These are phyloP conservation scores for Coniochaeta sp. DNA, from an alignment of 2,329 filamentous ascomycete genomes.

Conservation along the genomic window DNA sequence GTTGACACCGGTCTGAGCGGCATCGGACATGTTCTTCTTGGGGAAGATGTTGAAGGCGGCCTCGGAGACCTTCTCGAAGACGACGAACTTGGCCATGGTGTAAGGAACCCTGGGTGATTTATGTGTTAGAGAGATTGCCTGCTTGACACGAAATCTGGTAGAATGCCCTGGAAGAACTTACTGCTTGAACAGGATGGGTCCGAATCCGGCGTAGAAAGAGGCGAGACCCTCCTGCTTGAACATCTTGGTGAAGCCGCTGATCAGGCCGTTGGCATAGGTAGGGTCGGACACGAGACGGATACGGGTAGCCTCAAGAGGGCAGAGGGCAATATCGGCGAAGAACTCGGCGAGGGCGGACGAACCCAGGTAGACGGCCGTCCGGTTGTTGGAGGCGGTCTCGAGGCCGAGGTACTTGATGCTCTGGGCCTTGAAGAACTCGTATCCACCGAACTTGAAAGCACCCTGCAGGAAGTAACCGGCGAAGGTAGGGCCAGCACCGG, in stretches of 20 bases:
- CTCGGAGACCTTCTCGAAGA: conserved; percentile 16
- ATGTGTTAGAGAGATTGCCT: background rate
- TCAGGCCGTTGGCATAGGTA: conserved; percentile 72
- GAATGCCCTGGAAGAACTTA: conserved; percentile 28
- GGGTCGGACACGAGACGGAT: conserved; percentile 89
- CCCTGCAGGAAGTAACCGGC: conserved; percentile 93
- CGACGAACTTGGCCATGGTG: conserved; percentile 17
- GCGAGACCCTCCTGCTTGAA: conserved; percentile 72
- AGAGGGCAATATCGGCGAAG: conserved; percentile 75
- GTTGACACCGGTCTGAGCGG: conserved; percentile 52
- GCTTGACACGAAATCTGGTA: background rate
- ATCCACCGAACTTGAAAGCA: conserved; percentile 89
- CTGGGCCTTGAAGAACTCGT: conserved; percentile 95
- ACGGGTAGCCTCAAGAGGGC: conserved; percentile 87
- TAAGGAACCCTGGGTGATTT: conserved; percentile 14
- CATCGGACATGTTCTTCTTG: conserved; percentile 18
- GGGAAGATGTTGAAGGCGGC: conserved; percentile 13
- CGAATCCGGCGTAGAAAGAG: conserved; percentile 88
- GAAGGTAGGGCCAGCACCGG: conserved; percentile 77
- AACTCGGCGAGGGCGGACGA: conserved; percentile 60
- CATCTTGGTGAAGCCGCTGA: conserved; percentile 79
- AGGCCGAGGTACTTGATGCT: conserved; percentile 72
- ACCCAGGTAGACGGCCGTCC: conserved; percentile 73
- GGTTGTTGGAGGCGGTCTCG: conserved; percentile 71
- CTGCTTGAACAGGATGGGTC: conserved; percentile 79